Base-by-base conservation (phyloP, 2,329 filamentous ascomycete genomes). In the Xylariaceae sp. region DNA sequence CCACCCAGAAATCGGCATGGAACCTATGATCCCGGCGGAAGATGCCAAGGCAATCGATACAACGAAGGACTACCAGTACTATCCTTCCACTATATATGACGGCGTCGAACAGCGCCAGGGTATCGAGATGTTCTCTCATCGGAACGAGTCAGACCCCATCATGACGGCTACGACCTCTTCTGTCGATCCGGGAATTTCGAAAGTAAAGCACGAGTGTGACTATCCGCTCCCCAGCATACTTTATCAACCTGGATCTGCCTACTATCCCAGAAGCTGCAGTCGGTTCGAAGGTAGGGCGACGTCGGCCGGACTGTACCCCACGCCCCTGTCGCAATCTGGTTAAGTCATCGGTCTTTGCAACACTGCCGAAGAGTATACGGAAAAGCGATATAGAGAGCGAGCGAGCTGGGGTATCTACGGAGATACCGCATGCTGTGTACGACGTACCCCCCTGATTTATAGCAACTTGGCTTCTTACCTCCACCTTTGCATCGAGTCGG, bases 61-160 rank as follows among this genome's bases (percentile, higher is more conserved):
- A 10, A 69, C 75, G 11, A 83, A 82, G 62, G 77, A 76, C 0
- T 85, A 84, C 61, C 78, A 82, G 58, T 84, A 85, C 65, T 84
- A 80, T 63, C 79, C 80, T 0, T 73, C 74, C 0, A 65, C 79
- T 2, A 76, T 83, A 52, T 83, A 82, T 64, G 80, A 83, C 52
- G 72, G 71, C 17, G 73, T 76, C 2, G 78, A 82, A 52, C 70
- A 75, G 1, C 72, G 75, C 44, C 73, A 72, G 10, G 69, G 75
- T 1, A 76, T 84, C 17, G 81, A 84, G 58, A 74, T 83, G 69
- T 84, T 81, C 65, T 72, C 74, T 3, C 74, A 75, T 61, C 66
- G 71, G 23, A 66, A 64, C 54, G 73, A 75, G 44, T 65, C 68
- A 6, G 70, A 72, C 1, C 67, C 64, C 11, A 65, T 70, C 50